Evolutionary conservation across 352 stramenopile species (phyloP), one percentile per base, ranked within the genome.

Genomic region (Phytophthora cajani): DNA sequence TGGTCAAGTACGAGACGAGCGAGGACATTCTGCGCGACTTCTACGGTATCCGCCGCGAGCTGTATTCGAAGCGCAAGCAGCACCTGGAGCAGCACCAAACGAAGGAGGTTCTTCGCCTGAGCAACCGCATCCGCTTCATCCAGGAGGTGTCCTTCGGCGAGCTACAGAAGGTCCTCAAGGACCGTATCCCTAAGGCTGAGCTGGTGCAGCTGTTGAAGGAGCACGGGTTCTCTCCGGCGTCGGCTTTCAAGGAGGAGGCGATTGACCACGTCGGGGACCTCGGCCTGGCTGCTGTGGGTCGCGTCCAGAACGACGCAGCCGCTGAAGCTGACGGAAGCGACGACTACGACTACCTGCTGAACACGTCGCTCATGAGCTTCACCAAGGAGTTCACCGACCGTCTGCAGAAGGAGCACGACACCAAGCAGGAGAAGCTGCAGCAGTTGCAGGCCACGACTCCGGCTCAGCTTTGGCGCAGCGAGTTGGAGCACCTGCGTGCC

Each of bases 91-190:
- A 92, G 32, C 97, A 92, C 57, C 89, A 98, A 59, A 58, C 73
- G 1, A 83, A 85, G 16, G 94, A 98, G 19, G 80, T 98, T 8
- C 71, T 85, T 50, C 95, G 97, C n/a, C 79, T 99, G 40, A 76
- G 85, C 51, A 99, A 99, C 81, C 98, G 99, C 73, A 98, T 98
- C 53, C 93, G 97, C 4, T 99, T 99, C 74, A 91, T 99, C 55
- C 81, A 98, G 59, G 89, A 97, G 55, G 97, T 99, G 5, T 96
- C 97, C n/a, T 83, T 90, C 25, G 97, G 96, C 6, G 81, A 93
- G 33, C 77, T 99, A 27, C 75, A 98, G 57, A 89, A 98, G 27
- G 92, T 94, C n/a, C 58, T 94, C n/a, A 87, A 80, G 38, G 78
- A 91, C 57, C 84, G 85, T 9, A 84, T 91, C 25, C 82, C 87